These are phyloP conservation scores for Fistulinella cinereoalba DNA, from an alignment of 1,284 basidiomycete species.

Conservation along the genomic window DNA sequence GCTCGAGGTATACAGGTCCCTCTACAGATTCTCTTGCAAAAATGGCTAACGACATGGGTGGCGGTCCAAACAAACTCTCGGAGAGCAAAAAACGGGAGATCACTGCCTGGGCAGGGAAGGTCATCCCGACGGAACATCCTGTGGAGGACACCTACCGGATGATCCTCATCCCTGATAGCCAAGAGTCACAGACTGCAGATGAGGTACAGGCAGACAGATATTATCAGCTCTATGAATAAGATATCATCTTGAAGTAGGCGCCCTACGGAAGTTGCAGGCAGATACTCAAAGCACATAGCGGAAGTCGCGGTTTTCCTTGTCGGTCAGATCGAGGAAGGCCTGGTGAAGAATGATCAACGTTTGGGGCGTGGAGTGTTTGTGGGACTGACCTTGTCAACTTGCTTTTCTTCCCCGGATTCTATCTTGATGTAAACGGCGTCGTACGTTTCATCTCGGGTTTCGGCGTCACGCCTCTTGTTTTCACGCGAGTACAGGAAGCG, in stretches of 20 bases:
- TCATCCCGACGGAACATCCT: slow-evolving; percentile 21
- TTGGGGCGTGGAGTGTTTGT: slow-evolving; percentile 3
- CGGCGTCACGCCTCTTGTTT: slow-evolving; percentile 60
- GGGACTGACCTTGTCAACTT: slow-evolving; percentile 57
- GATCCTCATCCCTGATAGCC: slow-evolving; percentile 4
- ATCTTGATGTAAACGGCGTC: slow-evolving; percentile 62
- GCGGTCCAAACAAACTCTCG: slow-evolving; percentile 1
- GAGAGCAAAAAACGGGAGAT: slow-evolving; percentile 18
- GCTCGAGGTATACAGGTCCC: slow-evolving; percentile 7
- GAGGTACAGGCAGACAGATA: slow-evolving; percentile 10
- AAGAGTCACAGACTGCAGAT: not conserved
- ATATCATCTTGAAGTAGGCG: not conserved
- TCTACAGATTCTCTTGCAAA: slow-evolving; percentile 4
- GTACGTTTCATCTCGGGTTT: slow-evolving; percentile 55
- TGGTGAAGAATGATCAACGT: slow-evolving; percentile 21
- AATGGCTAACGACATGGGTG: not conserved
- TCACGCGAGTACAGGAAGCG: slow-evolving; percentile 61
- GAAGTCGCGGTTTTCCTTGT: slow-evolving; percentile 59
- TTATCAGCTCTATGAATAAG: slow-evolving; percentile 12
- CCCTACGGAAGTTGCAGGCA: not conserved
- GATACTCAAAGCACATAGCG: slow-evolving; percentile 47
- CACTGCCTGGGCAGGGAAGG: slow-evolving; percentile 17
- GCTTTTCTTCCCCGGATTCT: slow-evolving; percentile 48
- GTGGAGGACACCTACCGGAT: slow-evolving; percentile 27
- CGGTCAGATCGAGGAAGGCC: slow-evolving; percentile 69